Conservation (phyloP, 148 eudicot species). For the Spergularia marina region DNA sequence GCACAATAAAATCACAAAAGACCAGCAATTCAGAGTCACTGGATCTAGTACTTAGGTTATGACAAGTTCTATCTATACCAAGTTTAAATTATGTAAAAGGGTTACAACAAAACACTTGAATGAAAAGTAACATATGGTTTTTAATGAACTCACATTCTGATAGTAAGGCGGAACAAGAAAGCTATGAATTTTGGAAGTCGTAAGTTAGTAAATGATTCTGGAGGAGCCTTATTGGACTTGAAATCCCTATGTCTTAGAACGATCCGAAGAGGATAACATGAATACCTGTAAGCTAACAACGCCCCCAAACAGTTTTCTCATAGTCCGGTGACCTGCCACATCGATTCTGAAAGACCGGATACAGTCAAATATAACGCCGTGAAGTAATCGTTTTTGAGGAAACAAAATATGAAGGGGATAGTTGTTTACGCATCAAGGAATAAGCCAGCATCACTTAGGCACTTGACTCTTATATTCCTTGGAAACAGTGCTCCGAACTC, state of each 20-base stretch:
- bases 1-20: too few species aligned
- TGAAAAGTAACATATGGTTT: background rate
- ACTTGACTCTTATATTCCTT: constrained; percentile 38
- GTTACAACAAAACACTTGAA: background rate
- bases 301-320: constrained; percentile 52
- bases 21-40: too few species aligned
- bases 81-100: background rate
- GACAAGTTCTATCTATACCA: too few species aligned
- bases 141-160: background rate
- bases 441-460: constrained; percentile 84
- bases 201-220: background rate
- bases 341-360: constrained; percentile 53
- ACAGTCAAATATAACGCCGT: background rate
- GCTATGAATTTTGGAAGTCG: background rate
- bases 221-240: too few species aligned
- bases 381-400: background rate
- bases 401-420: background rate
- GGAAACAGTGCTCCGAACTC: constrained; percentile 40
- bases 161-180: background rate
- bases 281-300: constrained; percentile 70
- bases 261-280: too few species aligned
- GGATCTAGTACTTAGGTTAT: too few species aligned
- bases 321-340: constrained; percentile 69
- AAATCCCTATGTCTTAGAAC: too few species aligned
- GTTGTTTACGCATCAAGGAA: constrained; percentile 82